Evolutionary conservation across 2,329 filamentous ascomycete genomes (phyloP), one percentile per base, ranked within the genome.

Genomic region (Pezicula carpinea): DNA sequence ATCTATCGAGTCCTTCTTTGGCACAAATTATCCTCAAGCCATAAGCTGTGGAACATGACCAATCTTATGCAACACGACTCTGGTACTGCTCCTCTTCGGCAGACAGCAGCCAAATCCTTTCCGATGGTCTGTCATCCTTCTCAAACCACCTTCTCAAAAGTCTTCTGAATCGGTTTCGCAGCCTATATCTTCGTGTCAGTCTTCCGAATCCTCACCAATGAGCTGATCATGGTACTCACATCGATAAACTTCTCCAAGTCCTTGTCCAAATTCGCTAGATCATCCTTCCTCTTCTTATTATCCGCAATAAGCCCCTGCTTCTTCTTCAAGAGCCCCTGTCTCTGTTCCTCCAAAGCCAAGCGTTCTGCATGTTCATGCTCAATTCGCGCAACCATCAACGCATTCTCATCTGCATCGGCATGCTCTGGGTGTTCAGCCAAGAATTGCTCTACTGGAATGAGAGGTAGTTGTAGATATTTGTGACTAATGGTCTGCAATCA

Each of bases 231-330:
- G 29, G 34, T 14, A 71, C 85, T 62, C 62, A 89, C 87, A 67
- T 95, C 89, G 59, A 96, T 92, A 63, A 96, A 96, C 61, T 88
- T 91, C 69, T 97, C 93, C 48, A 97, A 72, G 66, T 96, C 89
- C 61, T 87, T 86, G 60, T 99, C 93, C 51, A 99, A 71, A 60
- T 87, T 96, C 17, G 87, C 90, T 41, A 99, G 72, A 60, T 97
- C 90, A 47, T 96, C 91, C 65, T 95, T 96, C 56, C 92, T 80
- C 69, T 89, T 89, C 70, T 95, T 95, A 65, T 96, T 96, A 64
- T 86, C 82, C 29, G 80, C 79, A 52, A 85, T 82, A 51, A 88
- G 66, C 3, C 74, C 79, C 60, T 86, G 81, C 61, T 87, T 88
- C 66, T 79, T 77, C 67, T 83, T 89, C 39, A 90, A 69, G 2